These are phyloP conservation scores for Neurospora sp. DNA, from an alignment of 495 filamentous ascomycete genomes.

Conservation along the genomic window DNA sequence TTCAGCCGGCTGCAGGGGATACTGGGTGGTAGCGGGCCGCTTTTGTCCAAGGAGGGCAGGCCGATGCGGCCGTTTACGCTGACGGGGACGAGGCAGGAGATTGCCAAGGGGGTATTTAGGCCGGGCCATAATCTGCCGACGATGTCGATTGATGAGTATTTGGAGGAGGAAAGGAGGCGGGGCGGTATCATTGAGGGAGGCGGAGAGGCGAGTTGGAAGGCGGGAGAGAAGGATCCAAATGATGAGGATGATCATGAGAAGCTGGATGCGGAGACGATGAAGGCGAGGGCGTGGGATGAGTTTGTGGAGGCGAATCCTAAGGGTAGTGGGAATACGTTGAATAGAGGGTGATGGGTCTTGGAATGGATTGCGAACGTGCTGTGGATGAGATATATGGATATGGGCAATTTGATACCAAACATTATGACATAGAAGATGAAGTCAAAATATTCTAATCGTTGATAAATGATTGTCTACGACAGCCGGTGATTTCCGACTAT, in stretches of 20 bases:
- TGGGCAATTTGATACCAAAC: neutral
- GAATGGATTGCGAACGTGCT: too few relatives aligned
- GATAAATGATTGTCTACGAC: neutral
- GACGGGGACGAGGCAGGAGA: slow-evolving; percentile 62
- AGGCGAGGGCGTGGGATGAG: slow-evolving; percentile 93
- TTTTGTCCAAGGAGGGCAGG: slow-evolving; percentile 73
- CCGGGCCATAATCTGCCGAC: slow-evolving; percentile 89
- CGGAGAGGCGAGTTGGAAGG: slow-evolving; percentile 52
- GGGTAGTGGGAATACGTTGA: slow-evolving; percentile 78
- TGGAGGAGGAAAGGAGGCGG: slow-evolving; percentile 78
- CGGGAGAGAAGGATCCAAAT: slow-evolving; percentile 51
- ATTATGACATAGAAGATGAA: neutral
- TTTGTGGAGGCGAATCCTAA: slow-evolving; percentile 83
- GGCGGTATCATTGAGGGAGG: slow-evolving; percentile 92
- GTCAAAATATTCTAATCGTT: neutral
- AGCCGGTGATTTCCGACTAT: neutral
- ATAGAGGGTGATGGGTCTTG: slow-evolving; percentile 49
- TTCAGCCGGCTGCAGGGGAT: slow-evolving; percentile 18
- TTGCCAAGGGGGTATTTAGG: slow-evolving; percentile 78
- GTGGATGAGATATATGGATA: too few relatives aligned
- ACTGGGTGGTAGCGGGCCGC: slow-evolving; percentile 48
- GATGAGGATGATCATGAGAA: slow-evolving; percentile 85
- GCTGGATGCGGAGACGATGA: slow-evolving; percentile 82
- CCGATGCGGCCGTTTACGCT: slow-evolving; percentile 89
- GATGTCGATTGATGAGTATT: slow-evolving; percentile 95